Conservation (phyloP, 1,284 basidiomycete species). For the Kwoniella shivajii region DNA sequence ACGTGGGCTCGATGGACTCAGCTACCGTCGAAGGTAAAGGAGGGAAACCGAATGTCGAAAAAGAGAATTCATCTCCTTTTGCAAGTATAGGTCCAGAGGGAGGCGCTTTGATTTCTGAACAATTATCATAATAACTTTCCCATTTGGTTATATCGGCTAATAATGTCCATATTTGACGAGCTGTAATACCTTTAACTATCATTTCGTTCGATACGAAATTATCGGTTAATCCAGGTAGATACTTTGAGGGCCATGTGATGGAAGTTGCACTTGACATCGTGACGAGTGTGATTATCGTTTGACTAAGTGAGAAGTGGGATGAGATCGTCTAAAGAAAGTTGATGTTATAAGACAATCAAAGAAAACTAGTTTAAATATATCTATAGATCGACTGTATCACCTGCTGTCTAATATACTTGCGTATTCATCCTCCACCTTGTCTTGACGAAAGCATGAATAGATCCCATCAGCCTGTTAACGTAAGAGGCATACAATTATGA, state of each 20-base stretch:
- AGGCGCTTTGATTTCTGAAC: slow-evolving; percentile 6
- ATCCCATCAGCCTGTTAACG: too few relatives aligned
- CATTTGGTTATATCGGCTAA: slow-evolving; percentile 8
- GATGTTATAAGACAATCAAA: too few relatives aligned
- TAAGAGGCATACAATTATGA: too few relatives aligned
- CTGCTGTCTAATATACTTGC: too few relatives aligned
- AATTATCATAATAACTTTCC: slow-evolving; percentile 13
- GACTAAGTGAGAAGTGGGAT: too few relatives aligned
- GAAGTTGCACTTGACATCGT: background rate
- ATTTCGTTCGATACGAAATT: slow-evolving; percentile 7
- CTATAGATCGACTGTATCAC: too few relatives aligned
- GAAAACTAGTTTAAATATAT: too few relatives aligned
- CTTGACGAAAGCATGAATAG: too few relatives aligned
- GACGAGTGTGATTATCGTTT: too few relatives aligned
- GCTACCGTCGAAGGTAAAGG: background rate
- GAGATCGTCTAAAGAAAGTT: too few relatives aligned
- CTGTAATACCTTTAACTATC: slow-evolving; percentile 6
- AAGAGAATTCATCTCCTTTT: background rate
- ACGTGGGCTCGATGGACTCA: background rate
- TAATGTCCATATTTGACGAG: slow-evolving; percentile 3
- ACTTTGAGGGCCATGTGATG: slow-evolving; percentile 5
- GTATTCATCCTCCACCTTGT: too few relatives aligned
- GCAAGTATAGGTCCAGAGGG: background rate
- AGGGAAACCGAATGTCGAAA: slow-evolving; percentile 10
- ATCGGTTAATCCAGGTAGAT: slow-evolving; percentile 4